Conservation (phyloP, 441 rosid species). For the Euphorbia schlechtendalii region DNA sequence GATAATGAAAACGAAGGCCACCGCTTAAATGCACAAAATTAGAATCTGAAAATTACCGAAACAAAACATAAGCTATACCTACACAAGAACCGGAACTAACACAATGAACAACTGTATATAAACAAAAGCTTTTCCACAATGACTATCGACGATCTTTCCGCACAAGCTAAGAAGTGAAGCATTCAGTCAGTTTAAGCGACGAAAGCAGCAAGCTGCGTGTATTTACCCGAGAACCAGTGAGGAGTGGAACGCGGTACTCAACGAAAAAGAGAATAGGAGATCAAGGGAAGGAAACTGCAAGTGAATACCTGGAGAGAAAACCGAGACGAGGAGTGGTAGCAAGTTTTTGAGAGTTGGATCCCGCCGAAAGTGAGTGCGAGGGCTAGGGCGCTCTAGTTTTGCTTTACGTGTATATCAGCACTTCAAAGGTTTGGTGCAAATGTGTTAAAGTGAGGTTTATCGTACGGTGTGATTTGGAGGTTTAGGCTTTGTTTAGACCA, state of each 20-base stretch:
- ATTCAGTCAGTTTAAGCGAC: background rate
- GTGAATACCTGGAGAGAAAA: background rate
- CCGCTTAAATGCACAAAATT: slow-evolving; percentile 7
- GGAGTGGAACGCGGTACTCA: no score
- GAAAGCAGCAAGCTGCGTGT: background rate
- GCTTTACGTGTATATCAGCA: no score
- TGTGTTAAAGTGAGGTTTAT: no score
- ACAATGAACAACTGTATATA: no score
- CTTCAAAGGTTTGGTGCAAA: no score
- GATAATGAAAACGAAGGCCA: slow-evolving; percentile 1
- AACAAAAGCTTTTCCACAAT: background rate
- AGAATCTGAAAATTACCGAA: slow-evolving; percentile 23
- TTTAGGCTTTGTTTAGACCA: no score
- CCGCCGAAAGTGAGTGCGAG: slow-evolving; percentile 13
- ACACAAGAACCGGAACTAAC: background rate
- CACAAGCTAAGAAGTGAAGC: background rate
- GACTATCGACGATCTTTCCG: background rate
- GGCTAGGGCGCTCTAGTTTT: slow-evolving; percentile 1
- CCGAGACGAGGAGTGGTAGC: background rate
- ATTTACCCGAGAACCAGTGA: background rate
- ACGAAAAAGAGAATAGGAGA: background rate
- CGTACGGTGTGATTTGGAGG: no score
- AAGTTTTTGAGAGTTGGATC: slow-evolving; percentile 8
- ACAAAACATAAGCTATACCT: background rate
- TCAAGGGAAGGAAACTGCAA: background rate